Conservation (phyloP, 1,284 basidiomycete species). For the Cutaneotrichosporon cutaneum region DNA sequence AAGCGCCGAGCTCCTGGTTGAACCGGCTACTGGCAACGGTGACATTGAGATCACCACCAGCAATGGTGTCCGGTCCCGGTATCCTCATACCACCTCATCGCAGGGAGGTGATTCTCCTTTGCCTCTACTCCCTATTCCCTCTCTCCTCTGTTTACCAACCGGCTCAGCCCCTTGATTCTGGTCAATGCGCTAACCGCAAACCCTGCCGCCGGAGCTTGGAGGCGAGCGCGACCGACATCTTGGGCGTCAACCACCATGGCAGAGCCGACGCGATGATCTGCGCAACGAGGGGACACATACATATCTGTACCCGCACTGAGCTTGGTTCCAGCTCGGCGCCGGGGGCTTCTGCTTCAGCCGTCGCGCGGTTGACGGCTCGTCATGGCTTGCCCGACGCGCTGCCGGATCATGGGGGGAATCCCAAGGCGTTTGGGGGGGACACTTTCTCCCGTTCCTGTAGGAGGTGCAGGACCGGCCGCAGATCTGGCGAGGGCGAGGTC, state of each 20-base stretch:
- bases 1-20: not conserved
- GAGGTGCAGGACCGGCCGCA: not conserved
- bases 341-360: not conserved
- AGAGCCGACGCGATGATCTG: not conserved
- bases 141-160: not conserved
- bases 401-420: not conserved
- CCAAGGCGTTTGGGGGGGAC: not conserved
- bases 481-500: not conserved
- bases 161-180: not conserved
- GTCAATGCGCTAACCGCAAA: not conserved
- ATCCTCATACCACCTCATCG: not conserved
- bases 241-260: not conserved
- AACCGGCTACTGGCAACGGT: not conserved
- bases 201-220: not conserved
- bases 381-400: not conserved
- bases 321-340: not conserved
- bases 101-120: not conserved
- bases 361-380: not conserved
- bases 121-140: not conserved
- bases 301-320: not conserved
- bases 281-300: not conserved
- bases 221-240: not conserved
- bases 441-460: not conserved
- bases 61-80: not conserved
- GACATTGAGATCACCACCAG: constrained; percentile 4